phyloP scores from a whole-genome alignment of 345 rosid genomes.

The Excoecaria agallocha region DNA sequence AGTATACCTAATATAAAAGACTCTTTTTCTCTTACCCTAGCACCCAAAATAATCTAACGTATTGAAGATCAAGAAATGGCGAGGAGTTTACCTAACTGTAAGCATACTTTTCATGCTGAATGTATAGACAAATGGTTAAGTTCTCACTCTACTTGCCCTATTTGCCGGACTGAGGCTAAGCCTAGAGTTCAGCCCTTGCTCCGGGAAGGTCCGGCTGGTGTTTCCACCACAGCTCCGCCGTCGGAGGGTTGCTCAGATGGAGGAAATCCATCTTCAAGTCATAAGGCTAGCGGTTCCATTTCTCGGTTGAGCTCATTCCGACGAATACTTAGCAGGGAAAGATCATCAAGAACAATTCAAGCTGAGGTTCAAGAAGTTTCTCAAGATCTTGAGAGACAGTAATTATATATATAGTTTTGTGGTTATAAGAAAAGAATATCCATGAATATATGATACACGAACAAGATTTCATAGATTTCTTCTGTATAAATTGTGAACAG shows the following conservation, averaged over 20 bases:
- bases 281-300: slow-evolving; percentile 13
- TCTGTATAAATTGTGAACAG: too few species aligned
- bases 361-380: too few species aligned
- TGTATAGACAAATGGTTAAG: slow-evolving; percentile 73
- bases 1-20: too few species aligned
- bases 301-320: slow-evolving; percentile 28
- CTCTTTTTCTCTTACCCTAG: too few species aligned
- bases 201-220: slow-evolving; percentile 15
- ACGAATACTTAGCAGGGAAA: slow-evolving; percentile 27
- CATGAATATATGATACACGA: too few species aligned
- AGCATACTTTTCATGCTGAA: slow-evolving; percentile 62
- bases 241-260: slow-evolving; percentile 5
- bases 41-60: too few species aligned
- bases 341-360: slow-evolving; percentile 31
- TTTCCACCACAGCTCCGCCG: slow-evolving; percentile 3
- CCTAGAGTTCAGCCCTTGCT: slow-evolving; percentile 53
- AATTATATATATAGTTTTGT: too few species aligned
- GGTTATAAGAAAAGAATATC: too few species aligned
- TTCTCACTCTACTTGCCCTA: slow-evolving; percentile 61
- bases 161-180: slow-evolving; percentile 74
- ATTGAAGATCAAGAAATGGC: slow-evolving; percentile 65
- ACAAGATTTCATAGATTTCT: too few species aligned
- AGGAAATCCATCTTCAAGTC: background rate
- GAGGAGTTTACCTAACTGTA: slow-evolving; percentile 65
- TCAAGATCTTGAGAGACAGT: too few species aligned